Base-by-base conservation (phyloP, 805 yeast species). In the Schwanniomyces pseudopolymorphus region DNA sequence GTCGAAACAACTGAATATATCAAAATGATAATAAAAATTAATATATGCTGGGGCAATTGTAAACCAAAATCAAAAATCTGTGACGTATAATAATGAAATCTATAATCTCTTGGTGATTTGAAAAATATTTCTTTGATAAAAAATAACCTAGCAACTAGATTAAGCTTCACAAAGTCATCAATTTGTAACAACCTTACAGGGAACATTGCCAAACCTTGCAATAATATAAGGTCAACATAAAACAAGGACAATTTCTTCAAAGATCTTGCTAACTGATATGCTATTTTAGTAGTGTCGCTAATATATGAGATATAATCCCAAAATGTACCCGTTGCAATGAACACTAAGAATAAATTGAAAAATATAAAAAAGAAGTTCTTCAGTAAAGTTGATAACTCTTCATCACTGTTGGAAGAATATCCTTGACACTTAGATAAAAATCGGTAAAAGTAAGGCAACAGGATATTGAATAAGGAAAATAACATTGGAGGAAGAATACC, bases 161-260 rank as follows among this genome's bases (percentile, higher is more conserved):
- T 75, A 13, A 79, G 56, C 20, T 75, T 54, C 4, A 73, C 67
- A 28, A 81, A 66, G 58, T 81, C 85, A 16, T 84, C 82, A 35
- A 77, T 63, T 57, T 81, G 85, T 11, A 80, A 64, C 36, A 80
- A 64, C 44, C 78, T 73, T 37, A 80, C 77, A 3, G 85, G 85
- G 53, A 80, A 78, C 83, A 81, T 79, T 1, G 82, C 81, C 43
- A 81, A 56, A 0, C 90, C 94, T 61, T 87, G 94, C 46, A 86
- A 74, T 19, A 86, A 69, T 48, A 86, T 85, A 64, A 80, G 70
- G 57, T 80, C 81, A 43, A 76, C 80, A 52, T 80, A 80, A 53
- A 80, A 80, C 39, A 80, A 63, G 2, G 83, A 77, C 31, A 78
- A 62, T 36, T 74, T 69, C 56, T 77, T 78, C 45, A 80, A 68